These are phyloP conservation scores for Didymella pomorum DNA, from an alignment of 2,329 filamentous ascomycete species.

Conservation along the genomic window DNA sequence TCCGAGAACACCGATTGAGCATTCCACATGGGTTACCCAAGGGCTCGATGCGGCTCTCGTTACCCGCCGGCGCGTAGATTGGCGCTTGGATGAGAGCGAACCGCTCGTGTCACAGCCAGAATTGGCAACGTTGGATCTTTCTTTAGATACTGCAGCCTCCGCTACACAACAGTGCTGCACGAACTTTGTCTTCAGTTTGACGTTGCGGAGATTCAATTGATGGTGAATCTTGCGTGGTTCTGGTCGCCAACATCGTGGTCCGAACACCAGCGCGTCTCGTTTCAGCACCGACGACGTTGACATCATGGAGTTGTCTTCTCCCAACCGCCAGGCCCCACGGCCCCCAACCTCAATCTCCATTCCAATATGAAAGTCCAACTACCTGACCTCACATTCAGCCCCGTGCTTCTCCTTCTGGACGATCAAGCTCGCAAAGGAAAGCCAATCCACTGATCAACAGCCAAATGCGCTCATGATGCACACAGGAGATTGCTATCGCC, in stretches of 20 bases:
- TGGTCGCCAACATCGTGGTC: constrained; percentile 20
- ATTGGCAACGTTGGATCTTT: constrained; percentile 17
- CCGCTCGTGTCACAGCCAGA: constrained; percentile 13
- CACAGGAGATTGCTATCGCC: background rate
- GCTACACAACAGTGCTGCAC: constrained; percentile 27
- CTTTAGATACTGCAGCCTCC: constrained; percentile 22
- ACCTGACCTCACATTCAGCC: constrained; percentile 3
- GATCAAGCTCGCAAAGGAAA: background rate
- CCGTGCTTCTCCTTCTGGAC: background rate
- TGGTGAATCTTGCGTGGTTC: constrained; percentile 23
- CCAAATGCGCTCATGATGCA: background rate
- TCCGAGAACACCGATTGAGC: constrained; percentile 27
- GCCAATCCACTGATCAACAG: background rate
- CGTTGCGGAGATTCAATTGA: constrained; percentile 16
- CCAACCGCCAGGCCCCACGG: constrained; percentile 16
- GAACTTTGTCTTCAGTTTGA: constrained; percentile 22
- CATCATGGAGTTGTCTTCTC: constrained; percentile 18
- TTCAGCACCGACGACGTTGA: constrained; percentile 25
- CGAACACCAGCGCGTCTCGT: constrained; percentile 29
- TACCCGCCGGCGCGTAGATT: constrained; percentile 11
- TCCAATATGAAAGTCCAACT: background rate
- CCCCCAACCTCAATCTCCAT: constrained; percentile 20
- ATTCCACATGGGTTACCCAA: constrained; percentile 17
- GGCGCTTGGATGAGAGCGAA: constrained; percentile 4
- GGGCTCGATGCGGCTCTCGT: constrained; percentile 44